These are phyloP conservation scores for Grosmannia serpens DNA, from an alignment of 2,329 filamentous ascomycete species.

Conservation along the genomic window DNA sequence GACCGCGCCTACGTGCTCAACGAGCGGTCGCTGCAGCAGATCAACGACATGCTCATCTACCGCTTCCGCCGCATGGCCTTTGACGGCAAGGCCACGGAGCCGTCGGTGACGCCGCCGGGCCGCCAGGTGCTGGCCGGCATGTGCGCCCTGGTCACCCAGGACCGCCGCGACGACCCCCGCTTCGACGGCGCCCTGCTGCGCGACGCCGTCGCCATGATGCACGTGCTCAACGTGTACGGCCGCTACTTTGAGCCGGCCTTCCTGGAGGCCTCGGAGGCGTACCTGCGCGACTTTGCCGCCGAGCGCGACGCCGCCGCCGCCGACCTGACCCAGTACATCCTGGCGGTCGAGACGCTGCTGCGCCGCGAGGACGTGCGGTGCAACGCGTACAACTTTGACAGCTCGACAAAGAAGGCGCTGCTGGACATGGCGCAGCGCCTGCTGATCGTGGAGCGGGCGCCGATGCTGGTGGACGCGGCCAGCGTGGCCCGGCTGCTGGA, in stretches of 20 bases:
- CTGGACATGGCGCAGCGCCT: slow-evolving; percentile 61
- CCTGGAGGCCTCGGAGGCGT: slow-evolving; percentile 53
- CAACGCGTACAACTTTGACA: slow-evolving; percentile 70
- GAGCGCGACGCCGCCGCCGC: slow-evolving; percentile 43
- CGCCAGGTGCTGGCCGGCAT: slow-evolving; percentile 43
- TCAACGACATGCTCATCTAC: slow-evolving; percentile 70
- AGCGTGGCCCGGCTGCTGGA: slow-evolving; percentile 65
- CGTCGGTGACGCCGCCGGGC: slow-evolving; percentile 17
- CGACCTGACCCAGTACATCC: slow-evolving; percentile 65
- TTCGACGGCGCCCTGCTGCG: slow-evolving; percentile 58
- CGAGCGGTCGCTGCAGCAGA: slow-evolving; percentile 54
- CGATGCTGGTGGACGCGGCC: slow-evolving; percentile 51
- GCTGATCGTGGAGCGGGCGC: slow-evolving; percentile 57
- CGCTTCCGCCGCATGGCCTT: slow-evolving; percentile 59
- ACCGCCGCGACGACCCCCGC: slow-evolving; percentile 46
- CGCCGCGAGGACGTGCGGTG: slow-evolving; percentile 63
- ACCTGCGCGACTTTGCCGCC: slow-evolving; percentile 59
- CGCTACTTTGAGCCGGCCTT: slow-evolving; percentile 70
- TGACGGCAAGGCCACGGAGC: slow-evolving; percentile 10
- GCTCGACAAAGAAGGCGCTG: slow-evolving; percentile 67
- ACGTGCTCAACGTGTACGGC: slow-evolving; percentile 72
- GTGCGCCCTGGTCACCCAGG: slow-evolving; percentile 62
- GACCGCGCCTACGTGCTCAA: slow-evolving; percentile 81
- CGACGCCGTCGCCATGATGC: slow-evolving; percentile 69
- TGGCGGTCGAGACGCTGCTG: slow-evolving; percentile 56